Base-by-base conservation (phyloP, 2,329 filamentous ascomycete genomes). In the Monilinia polystroma region DNA sequence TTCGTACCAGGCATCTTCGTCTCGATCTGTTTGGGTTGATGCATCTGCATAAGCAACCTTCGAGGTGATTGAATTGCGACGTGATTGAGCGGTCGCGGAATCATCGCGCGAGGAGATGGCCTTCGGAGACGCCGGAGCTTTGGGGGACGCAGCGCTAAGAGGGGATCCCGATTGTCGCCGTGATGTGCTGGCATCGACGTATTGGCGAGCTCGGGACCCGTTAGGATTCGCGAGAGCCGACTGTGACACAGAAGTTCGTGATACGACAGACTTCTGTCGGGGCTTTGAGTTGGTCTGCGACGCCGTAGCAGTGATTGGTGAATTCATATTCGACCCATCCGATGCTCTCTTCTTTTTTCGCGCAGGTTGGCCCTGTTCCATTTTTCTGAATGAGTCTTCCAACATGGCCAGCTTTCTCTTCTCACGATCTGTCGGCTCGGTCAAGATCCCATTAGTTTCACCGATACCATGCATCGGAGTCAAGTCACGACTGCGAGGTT, bases 371-470 rank as follows among this genome's bases (percentile, higher is more conserved):
- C 84, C 72, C 86, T 86, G 29, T 82, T 85, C 66, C 86, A 83
- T 87, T 84, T 43, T 86, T 81, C 62, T 85, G 82, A 74, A 90
- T 85, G 2, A 84, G 81, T 88, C 85, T 70, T 90, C 87, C 0
- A 88, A 82, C 82, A 87, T 87, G 26, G 85, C 84, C 14, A 89
- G 83, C 71, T 90, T 90, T 47, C 87, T 80, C 77, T 90, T 89
- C 69, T 90, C 87, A 41, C 87, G 83, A 70, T 89, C 86, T 0
- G 87, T 88, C 8, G 84, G 85, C 69, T 87, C 86, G 63, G 70
- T 88, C 83, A 66, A 86, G 83, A 71, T 68, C 20, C 71, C 73
- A 57, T 74, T 76, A 0, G 85, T 85, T 35, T 86, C 87, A 72
- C 87, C 84, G 8, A 83, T 81, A 20, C 81, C 79, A 3, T 74